These are phyloP conservation scores for Ceratocystis alfenasii DNA, from an alignment of 2,329 filamentous ascomycete genomes.

Conservation along the genomic window DNA sequence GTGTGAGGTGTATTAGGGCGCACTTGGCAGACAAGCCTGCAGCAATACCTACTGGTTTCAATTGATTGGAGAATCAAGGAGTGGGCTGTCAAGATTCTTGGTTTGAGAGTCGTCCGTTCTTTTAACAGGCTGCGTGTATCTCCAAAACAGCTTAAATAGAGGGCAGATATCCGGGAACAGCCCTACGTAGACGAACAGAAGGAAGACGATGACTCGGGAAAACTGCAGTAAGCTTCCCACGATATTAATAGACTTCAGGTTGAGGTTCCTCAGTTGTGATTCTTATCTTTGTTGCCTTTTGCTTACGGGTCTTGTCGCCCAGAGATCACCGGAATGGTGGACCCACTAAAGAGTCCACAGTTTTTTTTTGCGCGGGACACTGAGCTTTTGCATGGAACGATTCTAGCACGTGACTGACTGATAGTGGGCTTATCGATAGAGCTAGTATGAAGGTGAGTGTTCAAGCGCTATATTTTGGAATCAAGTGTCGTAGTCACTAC, in stretches of 20 bases:
- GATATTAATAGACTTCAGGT: too few relatives aligned
- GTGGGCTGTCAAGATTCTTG: background rate
- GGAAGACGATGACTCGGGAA: background rate
- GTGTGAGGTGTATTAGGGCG: background rate
- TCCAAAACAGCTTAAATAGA: background rate
- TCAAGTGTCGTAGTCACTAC: too few relatives aligned
- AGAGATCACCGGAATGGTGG: background rate
- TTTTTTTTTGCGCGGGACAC: slow-evolving; percentile 1
- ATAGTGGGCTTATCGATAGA: background rate
- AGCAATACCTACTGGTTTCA: background rate
- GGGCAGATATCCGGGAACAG: background rate
- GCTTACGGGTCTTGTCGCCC: slow-evolving; percentile 6
- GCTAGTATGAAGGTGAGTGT: too few relatives aligned
- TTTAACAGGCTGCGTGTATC: background rate
- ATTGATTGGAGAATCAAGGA: background rate
- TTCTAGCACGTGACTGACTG: background rate
- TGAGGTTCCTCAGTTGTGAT: background rate
- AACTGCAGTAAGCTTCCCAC: background rate
- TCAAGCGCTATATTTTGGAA: too few relatives aligned
- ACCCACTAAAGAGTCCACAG: slow-evolving; percentile 1
- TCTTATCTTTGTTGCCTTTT: background rate
- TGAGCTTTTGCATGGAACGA: background rate
- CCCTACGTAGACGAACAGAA: background rate
- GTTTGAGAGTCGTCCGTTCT: background rate
- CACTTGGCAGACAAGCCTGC: background rate